Base-by-base conservation (phyloP, 495 filamentous ascomycete genomes). In the Penicillium atrosanguineum region DNA sequence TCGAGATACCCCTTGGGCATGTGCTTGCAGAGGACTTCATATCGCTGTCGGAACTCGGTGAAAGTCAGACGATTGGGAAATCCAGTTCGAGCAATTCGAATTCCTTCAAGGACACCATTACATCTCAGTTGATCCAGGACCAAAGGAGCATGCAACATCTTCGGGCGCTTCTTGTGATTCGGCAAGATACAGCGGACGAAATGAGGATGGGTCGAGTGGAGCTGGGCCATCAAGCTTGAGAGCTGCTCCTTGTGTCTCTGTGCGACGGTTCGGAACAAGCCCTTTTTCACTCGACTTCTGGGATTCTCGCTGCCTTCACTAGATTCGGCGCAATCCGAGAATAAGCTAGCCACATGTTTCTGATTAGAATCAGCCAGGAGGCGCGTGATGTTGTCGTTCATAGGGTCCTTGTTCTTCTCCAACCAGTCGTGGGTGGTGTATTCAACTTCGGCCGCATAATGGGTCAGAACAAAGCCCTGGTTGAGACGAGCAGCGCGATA, bases 101-200 rank as follows among this genome's bases (percentile, higher is more conserved):
- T 99, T 43, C 95, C 95, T 70, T 99, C 95, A 6, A 99, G 79
- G 4, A 99, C 95, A 86, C 95, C 95, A 66, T 99, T 99, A 69
- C 95, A 99, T 29, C 95, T 84, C 6, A 99, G 77, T 67, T 99
- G 95, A 63, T 99, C 95, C 16, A 99, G 75, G 2, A 99, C 95
- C 6, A 97, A 79, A 2, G 89, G 84, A 1, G 89, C 88, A 61
- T 88, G 87, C 62, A 97, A 85, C 68, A 90, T 87, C 72, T 97
- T 97, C 2, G 95, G 90, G n/a, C 87, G 81, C 69, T 99, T 99
- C 72, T 93, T 95, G 77, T 99, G 94, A 63, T 99, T 99, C 14
- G 95, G 95, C 44, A 99, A 83, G 54, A 99, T 99, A 63, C 95
- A 99, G 21, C 95, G 86, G 3, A 97, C 95, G 64, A 99, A 99